Evolutionary conservation across 495 filamentous ascomycete genomes (phyloP).

Genomic region (Amniculicola lignicola): DNA sequence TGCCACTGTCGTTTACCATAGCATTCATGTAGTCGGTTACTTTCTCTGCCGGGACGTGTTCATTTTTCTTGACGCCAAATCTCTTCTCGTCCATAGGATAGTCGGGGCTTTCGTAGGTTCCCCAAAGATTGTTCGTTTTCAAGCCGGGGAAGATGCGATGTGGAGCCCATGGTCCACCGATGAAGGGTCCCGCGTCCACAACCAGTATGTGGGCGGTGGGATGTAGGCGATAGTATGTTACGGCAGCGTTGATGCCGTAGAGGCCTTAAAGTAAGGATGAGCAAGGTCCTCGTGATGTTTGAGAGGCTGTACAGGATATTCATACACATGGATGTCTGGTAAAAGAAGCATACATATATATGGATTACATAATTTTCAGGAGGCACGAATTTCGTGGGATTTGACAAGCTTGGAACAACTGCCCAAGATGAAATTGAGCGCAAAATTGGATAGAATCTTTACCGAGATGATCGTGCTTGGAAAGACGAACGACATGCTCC

Average conservation of each 20-base stretch:
- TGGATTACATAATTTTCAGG: no score
- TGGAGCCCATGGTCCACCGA: slow-evolving; percentile 69
- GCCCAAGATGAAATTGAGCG: no score
- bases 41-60: slow-evolving; percentile 67
- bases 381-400: no score
- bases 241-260: slow-evolving; percentile 59
- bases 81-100: slow-evolving; percentile 60
- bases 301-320: not conserved
- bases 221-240: slow-evolving; percentile 58
- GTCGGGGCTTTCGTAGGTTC: slow-evolving; percentile 68
- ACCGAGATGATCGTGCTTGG: not conserved
- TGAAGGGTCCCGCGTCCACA: slow-evolving; percentile 52
- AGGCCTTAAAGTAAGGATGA: slow-evolving; percentile 43
- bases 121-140: slow-evolving; percentile 61
- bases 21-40: slow-evolving; percentile 64
- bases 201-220: slow-evolving; percentile 51
- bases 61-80: slow-evolving; percentile 49
- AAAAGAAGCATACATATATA: no score
- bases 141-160: slow-evolving; percentile 60
- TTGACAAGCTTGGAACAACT: no score
- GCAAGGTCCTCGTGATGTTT: not conserved
- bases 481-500: not conserved
- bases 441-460: no score
- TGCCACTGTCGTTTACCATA: slow-evolving; percentile 49
- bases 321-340: not conserved